These are phyloP conservation scores for Thelonectria olida DNA, from an alignment of 2,329 filamentous ascomycete species.

Conservation along the genomic window DNA sequence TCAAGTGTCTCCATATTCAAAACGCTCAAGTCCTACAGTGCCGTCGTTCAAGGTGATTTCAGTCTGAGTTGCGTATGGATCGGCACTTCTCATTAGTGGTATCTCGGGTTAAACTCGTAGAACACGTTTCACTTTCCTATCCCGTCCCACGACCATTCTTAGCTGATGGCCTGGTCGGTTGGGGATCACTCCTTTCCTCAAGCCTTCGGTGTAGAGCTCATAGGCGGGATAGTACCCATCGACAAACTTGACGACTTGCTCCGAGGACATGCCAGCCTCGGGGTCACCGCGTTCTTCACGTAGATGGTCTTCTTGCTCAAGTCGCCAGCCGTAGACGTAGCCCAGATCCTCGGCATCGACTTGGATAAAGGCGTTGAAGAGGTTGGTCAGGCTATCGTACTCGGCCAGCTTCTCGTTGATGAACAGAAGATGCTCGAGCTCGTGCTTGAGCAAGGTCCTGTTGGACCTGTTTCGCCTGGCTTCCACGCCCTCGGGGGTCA, in stretches of 20 bases:
- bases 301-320: conserved; percentile 80
- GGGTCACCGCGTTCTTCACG: conserved; percentile 67
- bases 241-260: conserved; percentile 80
- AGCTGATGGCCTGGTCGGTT: conserved; percentile 64
- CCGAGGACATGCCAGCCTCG: conserved; percentile 78
- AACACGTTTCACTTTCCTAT: conserved; percentile 67
- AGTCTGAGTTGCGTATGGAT: background rate
- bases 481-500: conserved; percentile 61
- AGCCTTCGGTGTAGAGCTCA: conserved; percentile 70
- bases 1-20: too few relatives aligned
- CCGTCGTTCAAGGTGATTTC: background rate
- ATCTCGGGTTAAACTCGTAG: conserved; percentile 52
- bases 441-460: conserved; percentile 59
- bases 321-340: conserved; percentile 86
- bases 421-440: conserved; percentile 58
- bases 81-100: conserved; percentile 22
- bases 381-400: conserved; percentile 60
- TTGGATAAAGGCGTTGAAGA: conserved; percentile 65
- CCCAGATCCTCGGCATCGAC: conserved; percentile 75
- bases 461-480: conserved; percentile 61
- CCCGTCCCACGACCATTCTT: conserved; percentile 67
- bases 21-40: background rate
- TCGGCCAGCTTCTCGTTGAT: conserved; percentile 57
- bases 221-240: conserved; percentile 76
- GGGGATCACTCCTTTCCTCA: conserved; percentile 66